These are phyloP conservation scores for Populus euphratica DNA, from an alignment of 345 rosid genomes.

Conservation along the genomic window DNA sequence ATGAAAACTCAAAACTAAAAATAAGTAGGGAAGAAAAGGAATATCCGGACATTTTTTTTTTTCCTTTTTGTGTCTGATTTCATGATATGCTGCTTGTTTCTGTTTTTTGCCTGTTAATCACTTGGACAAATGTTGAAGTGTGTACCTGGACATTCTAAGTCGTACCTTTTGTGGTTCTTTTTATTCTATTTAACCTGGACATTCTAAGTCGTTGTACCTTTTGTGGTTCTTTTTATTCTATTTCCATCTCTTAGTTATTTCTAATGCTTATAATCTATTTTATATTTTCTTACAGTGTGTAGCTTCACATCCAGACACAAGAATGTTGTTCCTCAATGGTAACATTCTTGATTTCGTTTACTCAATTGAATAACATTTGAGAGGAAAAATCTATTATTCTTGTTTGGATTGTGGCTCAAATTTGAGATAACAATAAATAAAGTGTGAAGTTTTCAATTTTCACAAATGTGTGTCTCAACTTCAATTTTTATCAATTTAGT, in stretches of 20 bases:
- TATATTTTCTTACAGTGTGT: slow-evolving; percentile 70
- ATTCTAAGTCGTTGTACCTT: not conserved
- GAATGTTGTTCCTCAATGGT: slow-evolving; percentile 91
- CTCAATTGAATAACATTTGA: not conserved
- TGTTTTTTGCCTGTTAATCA: not conserved
- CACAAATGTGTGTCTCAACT: not conserved
- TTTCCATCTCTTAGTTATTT: slow-evolving; percentile 5
- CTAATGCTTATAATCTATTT: slow-evolving; percentile 12
- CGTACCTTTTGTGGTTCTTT: not conserved
- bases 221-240: not conserved
- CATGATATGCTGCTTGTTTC: not conserved
- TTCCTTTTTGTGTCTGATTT: not conserved
- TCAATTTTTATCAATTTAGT: not conserved
- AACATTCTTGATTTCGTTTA: slow-evolving; percentile 26
- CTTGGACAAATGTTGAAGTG: not conserved
- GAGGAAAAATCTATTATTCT: not conserved
- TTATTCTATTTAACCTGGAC: not conserved
- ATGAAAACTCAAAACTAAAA: not conserved
- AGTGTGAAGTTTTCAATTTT: not conserved
- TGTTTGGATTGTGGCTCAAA: slow-evolving; percentile 4
- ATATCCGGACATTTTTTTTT: not conserved
- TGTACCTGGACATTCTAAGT: not conserved
- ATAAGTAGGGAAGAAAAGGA: not conserved
- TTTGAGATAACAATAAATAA: not conserved
- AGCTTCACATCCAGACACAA: slow-evolving; percentile 95